Base-by-base conservation (phyloP, 2,329 filamentous ascomycete genomes). In the Basipetospora chlamydospora region DNA sequence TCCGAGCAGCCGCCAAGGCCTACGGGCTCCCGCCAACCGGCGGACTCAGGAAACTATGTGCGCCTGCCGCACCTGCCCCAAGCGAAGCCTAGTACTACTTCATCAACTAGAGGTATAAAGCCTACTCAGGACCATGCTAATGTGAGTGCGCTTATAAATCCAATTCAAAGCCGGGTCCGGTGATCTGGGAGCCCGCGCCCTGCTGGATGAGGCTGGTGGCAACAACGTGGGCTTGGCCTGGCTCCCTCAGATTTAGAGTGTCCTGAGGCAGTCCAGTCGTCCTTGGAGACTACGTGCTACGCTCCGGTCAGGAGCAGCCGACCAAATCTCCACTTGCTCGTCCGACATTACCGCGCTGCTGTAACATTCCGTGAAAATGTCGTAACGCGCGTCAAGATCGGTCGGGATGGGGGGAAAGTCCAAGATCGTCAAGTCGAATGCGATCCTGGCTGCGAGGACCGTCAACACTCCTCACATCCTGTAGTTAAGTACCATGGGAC, bases 301-400 rank as follows among this genome's bases (percentile, higher is more conserved):
- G 47, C 47, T 6, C 40, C 45, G 11, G 51, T 53, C 22, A n/a
- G n/a, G n/a, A 43, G 43, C 4, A 45, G 64, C 2, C 60, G 72
- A 32, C 62, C 68, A 0, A 76, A 77, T 39, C 61, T 80, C 2
- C 68, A 78, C 39, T 58, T 80, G 4, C 56, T 80, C 0, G 57
- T 66, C 0, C 62, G 77, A 44, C 63, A 66, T 2, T 67, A 67
- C 39, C 72, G 80, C 1, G 54, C 64, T 2, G 63, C 63, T 3
- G 61, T 77, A 1, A 39, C 76, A 5, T 70, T 77, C 34, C 44
- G 57, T 5, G 56, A n/a, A 33, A 52, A 48, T 7, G 59, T 62
- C 1, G 44, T 50, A 6, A 60, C 55, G 38, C 40, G 58, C 35
- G 51, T 64, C 18, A 31, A 44, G 34, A 70, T 35, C 22, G 31